These are phyloP conservation scores for Voacanga thouarsii DNA, from an alignment of 257 asterid genomes.

Conservation along the genomic window DNA sequence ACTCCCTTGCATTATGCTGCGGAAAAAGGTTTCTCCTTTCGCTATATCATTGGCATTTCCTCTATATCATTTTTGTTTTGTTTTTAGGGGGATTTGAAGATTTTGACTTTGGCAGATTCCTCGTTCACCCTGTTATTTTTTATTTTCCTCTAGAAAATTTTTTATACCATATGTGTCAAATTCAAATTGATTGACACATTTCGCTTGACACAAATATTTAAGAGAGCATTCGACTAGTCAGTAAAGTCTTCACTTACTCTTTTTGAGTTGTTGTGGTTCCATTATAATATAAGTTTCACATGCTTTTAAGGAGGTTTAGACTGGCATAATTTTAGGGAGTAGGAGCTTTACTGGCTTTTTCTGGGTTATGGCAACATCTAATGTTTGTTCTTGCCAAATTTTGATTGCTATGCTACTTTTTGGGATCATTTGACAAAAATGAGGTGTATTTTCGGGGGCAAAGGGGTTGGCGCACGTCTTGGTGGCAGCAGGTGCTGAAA, in stretches of 20 bases:
- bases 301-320: too few relatives aligned
- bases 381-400: neutral
- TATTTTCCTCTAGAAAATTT: neutral
- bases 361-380: neutral
- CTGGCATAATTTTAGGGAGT: too few relatives aligned
- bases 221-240: too few relatives aligned
- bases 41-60: too few relatives aligned
- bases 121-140: neutral
- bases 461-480: constrained; percentile 2
- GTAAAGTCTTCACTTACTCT: too few relatives aligned
- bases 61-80: neutral
- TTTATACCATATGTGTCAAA: neutral
- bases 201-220: too few relatives aligned
- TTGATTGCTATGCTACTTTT: neutral
- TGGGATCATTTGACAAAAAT: neutral
- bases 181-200: too few relatives aligned
- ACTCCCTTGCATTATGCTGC: constrained; percentile 26
- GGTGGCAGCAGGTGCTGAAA: constrained; percentile 14
- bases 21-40: constrained; percentile 7
- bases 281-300: too few relatives aligned
- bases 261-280: too few relatives aligned
- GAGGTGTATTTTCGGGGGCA: neutral
- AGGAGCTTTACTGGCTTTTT: too few relatives aligned
- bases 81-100: neutral
- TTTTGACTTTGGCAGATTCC: neutral